phyloP scores from a whole-genome alignment of 805 yeast species.

The Wickerhamiella parazyma region DNA sequence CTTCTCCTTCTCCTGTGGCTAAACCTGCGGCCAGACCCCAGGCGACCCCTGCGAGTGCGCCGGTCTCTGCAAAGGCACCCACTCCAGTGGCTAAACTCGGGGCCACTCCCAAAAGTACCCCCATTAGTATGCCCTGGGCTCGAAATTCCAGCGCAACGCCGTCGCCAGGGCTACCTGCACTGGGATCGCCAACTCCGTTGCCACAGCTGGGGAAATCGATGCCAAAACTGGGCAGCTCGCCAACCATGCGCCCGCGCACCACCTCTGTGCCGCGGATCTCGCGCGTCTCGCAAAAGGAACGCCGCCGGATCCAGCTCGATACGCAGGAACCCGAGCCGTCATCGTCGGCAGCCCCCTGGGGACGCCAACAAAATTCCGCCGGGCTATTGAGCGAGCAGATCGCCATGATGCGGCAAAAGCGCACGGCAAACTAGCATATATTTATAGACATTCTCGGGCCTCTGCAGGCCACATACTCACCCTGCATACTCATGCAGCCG shows the following conservation, averaged over 20 bases:
- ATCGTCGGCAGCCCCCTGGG: conserved; percentile 7
- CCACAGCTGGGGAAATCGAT: not conserved
- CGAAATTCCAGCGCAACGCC: not conserved
- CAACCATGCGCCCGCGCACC: conserved; percentile 1
- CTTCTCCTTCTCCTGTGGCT: not conserved
- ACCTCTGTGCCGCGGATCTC: not conserved
- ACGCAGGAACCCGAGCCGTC: not conserved
- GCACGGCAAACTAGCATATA: not conserved
- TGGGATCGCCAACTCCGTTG: not conserved
- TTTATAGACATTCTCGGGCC: not conserved
- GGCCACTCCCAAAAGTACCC: not conserved
- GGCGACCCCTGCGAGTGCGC: not conserved
- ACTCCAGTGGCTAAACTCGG: not conserved
- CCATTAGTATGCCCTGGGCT: not conserved
- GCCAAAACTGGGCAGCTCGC: conserved; percentile 1
- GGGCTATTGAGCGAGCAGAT: conserved; percentile 5
- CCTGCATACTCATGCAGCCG: not conserved
- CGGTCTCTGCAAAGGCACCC: not conserved
- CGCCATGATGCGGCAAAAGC: not conserved
- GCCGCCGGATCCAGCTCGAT: not conserved
- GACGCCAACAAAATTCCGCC: not conserved
- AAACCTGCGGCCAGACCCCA: not conserved
- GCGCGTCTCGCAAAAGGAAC: conserved; percentile 7
- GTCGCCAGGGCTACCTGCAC: not conserved
- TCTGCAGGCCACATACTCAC: not conserved